Evolutionary conservation across 805 yeast genomes (phyloP).

Genomic region (Candida ponderosae): DNA sequence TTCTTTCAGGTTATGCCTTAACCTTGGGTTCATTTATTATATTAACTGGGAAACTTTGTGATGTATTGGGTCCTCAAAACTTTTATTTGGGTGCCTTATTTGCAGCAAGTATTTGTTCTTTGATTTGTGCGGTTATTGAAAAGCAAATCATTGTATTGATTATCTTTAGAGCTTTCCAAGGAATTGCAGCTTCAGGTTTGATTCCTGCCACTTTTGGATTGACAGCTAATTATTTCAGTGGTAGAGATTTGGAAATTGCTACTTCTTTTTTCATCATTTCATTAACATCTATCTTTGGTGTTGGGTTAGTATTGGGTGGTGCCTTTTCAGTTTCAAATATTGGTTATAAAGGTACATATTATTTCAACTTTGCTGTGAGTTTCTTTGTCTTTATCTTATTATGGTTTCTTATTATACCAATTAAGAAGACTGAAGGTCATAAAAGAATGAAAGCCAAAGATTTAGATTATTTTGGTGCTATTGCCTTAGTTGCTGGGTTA

Average conservation of each 20-base stretch:
- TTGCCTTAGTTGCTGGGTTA: slow-evolving; percentile 25
- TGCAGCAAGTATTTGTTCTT: slow-evolving; percentile 17
- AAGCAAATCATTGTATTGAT: slow-evolving; percentile 27
- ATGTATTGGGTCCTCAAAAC: slow-evolving; percentile 30
- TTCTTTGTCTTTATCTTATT: slow-evolving; percentile 13
- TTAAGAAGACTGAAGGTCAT: slow-evolving; percentile 18
- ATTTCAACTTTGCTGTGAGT: slow-evolving; percentile 27
- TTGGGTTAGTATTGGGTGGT: slow-evolving; percentile 37
- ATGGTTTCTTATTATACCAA: slow-evolving; percentile 22
- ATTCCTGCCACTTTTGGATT: slow-evolving; percentile 30
- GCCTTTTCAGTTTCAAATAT: slow-evolving; percentile 28
- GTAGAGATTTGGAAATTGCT: slow-evolving; percentile 20
- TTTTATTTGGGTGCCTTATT: slow-evolving; percentile 21
- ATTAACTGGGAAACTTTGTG: slow-evolving; percentile 33
- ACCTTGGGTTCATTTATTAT: slow-evolving; percentile 38
- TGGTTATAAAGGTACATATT: slow-evolving; percentile 34
- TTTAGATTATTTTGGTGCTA: slow-evolving; percentile 29
- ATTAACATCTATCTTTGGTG: slow-evolving; percentile 24
- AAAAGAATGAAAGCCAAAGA: slow-evolving; percentile 14
- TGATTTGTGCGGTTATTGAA: slow-evolving; percentile 29
- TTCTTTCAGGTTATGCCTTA: slow-evolving; percentile 33
- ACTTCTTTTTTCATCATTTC: slow-evolving; percentile 19
- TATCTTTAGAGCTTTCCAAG: slow-evolving; percentile 37
- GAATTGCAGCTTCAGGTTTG: slow-evolving; percentile 32
- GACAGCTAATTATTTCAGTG: slow-evolving; percentile 22